These are phyloP conservation scores for Graphium sp. DNA, from an alignment of 2,329 filamentous ascomycete species.

Conservation along the genomic window DNA sequence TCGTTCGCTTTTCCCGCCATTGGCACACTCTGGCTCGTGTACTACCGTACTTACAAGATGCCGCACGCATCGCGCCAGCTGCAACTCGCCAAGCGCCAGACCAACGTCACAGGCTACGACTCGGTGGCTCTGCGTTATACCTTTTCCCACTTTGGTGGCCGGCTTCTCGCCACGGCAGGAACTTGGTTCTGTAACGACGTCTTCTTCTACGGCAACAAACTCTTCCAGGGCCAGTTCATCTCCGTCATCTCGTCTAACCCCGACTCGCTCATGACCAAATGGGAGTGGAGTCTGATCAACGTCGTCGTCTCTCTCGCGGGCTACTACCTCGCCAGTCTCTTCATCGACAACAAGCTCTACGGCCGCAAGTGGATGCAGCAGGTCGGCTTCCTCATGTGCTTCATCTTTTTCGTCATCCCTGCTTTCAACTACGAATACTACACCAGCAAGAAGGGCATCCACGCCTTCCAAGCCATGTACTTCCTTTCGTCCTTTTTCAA, in stretches of 20 bases:
- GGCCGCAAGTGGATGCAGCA: conserved; percentile 95
- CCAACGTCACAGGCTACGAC: conserved; percentile 83
- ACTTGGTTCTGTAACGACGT: conserved; percentile 95
- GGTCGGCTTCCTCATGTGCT: conserved; percentile 81
- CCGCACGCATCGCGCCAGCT: conserved; percentile 72
- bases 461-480: conserved; percentile 96
- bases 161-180: conserved; percentile 71
- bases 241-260: conserved; percentile 54
- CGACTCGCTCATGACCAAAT: conserved; percentile 64
- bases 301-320: conserved; percentile 70
- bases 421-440: conserved; percentile 83
- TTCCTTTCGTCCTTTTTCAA: conserved; percentile 98
- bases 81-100: conserved; percentile 66
- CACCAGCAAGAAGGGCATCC: conserved; percentile 51
- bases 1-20: conserved; percentile 84
- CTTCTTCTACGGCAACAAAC: conserved; percentile 98
- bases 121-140: conserved; percentile 65
- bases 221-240: conserved; percentile 89
- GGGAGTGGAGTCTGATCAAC: conserved; percentile 90
- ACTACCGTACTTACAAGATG: conserved; percentile 95
- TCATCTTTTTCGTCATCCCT: conserved; percentile 83
- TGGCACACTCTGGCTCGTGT: conserved; percentile 85
- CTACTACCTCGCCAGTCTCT: conserved; percentile 77
- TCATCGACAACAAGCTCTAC: conserved; percentile 94
- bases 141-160: conserved; percentile 69